Evolutionary conservation across 352 stramenopile species (phyloP), one percentile per base, ranked within the genome.

Genomic region (Globisporangium canariense): DNA sequence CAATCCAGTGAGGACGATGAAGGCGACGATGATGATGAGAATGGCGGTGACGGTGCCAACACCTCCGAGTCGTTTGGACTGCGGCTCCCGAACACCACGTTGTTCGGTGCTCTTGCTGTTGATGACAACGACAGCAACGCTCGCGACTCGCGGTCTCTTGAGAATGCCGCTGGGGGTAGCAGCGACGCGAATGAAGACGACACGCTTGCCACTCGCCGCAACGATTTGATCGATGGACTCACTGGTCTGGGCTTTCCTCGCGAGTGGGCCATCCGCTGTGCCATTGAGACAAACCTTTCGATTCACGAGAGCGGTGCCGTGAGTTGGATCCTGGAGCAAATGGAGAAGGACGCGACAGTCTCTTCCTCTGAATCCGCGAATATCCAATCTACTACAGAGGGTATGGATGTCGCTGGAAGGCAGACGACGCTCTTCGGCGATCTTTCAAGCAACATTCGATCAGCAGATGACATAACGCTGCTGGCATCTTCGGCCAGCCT

Each of bases 311-410:
- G 81, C 32, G 75, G 70, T 20, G 88, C 89, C 6, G 90, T 96
- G 20, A 73, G 76, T 28, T 97, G 91, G 91, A 96, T 97, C 53
- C 83, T 97, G 8, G 88, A 97, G 56, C 76, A 91, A 69, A 97
- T 98, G 86, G 87, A 95, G 56, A 76, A 90, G 11, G 83, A 94
- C 13, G 64, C 59, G 3, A 57, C 49, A 14, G 65, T 59, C 3
- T 38, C 14, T 0, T 6, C 14, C 0, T 6, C 51, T 16, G 30
- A 22, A 9, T 52, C 62, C 25, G 59, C 65, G 22, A 34, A 18
- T 7, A 2, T 10, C 16, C 25, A 34, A 3, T 14, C 34, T 47
- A 3, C 32, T 30, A 11, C 5, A 5, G 32, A 13, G 14, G 11
- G 6, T 8, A 6, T 1, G 18, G 34, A 58, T 7, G 18, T 32